Percentiles rank a stretch among this genome's conserved stretches.
These are phyloP conservation scores for Xanthoconium purpureum DNA, from an alignment of 768 basidiomycete genomes.

Conservation along the genomic window DNA sequence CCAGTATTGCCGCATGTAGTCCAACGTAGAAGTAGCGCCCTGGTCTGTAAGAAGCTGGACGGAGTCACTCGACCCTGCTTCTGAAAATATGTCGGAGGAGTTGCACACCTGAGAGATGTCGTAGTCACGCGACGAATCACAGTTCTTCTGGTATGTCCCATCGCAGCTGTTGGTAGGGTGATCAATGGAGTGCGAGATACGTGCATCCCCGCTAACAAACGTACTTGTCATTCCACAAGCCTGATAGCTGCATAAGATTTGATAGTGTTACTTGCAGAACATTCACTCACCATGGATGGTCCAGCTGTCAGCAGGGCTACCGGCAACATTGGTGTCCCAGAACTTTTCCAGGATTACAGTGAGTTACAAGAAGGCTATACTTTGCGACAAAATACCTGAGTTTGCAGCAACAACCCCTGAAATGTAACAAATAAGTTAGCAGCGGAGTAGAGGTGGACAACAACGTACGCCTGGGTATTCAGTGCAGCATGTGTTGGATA, in stretches of 20 bases:
- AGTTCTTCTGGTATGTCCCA: constrained; percentile 34
- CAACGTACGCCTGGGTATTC: constrained; percentile 59
- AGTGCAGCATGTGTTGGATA: constrained; percentile 56
- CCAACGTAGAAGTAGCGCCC: constrained; percentile 55
- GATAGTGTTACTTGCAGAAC: neutral
- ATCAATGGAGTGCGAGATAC: neutral
- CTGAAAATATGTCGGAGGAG: neutral
- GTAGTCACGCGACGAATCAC: constrained; percentile 46
- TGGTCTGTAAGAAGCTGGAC: constrained; percentile 53
- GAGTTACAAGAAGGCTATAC: neutral
- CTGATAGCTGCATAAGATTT: constrained; percentile 29
- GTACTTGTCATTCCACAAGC: constrained; percentile 66
- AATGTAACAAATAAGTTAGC: neutral
- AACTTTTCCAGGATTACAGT: constrained; percentile 41
- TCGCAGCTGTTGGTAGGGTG: constrained; percentile 48
- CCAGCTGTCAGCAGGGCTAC: constrained; percentile 67
- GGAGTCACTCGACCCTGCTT: neutral
- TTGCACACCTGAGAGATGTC: constrained; percentile 39
- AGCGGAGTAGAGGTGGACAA: neutral
- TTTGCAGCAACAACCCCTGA: constrained; percentile 60
- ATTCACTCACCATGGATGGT: constrained; percentile 63
- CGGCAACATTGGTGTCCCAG: constrained; percentile 66
- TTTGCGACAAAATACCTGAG: constrained; percentile 37
- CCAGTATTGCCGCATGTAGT: constrained; percentile 64
- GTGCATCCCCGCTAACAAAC: constrained; percentile 13